Conservation (phyloP, 768 basidiomycete species). For the Russula ochroleuca region DNA sequence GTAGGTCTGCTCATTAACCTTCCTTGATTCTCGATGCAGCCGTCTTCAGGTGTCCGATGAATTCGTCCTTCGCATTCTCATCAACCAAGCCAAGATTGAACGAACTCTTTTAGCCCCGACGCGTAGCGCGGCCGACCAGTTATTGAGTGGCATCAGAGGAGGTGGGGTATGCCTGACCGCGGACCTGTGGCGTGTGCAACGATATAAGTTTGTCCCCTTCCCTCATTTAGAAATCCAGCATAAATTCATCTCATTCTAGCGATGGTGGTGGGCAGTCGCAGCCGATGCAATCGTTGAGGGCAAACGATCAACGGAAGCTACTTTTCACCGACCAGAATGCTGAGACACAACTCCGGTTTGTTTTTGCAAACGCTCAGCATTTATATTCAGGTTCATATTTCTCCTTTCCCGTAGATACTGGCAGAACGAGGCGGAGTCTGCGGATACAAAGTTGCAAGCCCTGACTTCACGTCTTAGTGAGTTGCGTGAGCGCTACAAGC, state of each 20-base stretch:
- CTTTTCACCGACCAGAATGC: conserved; percentile 24
- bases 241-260: conserved; percentile 35
- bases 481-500: conserved; percentile 34
- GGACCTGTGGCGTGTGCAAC: conserved; percentile 58
- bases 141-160: conserved; percentile 41
- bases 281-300: conserved; percentile 34
- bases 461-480: conserved; percentile 33
- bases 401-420: conserved; percentile 41
- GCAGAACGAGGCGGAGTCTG: conserved; percentile 37
- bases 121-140: conserved; percentile 59
- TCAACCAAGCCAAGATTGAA: conserved; percentile 74
- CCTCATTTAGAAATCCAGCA: neutral
- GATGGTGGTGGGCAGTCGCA: conserved; percentile 64
- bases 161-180: conserved; percentile 61
- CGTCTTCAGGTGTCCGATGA: conserved; percentile 62
- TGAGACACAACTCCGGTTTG: conserved; percentile 24
- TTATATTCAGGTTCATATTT: neutral
- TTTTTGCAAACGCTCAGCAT: neutral
- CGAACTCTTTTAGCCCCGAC: conserved; percentile 56
- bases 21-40: neutral
- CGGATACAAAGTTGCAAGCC: conserved; percentile 39
- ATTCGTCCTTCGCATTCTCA: conserved; percentile 72
- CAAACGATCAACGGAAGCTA: conserved; percentile 33
- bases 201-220: conserved; percentile 51
- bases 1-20: conserved; percentile 44